These are phyloP conservation scores for Beta macrorhiza DNA, from an alignment of 179 eudicot genomes.

Conservation along the genomic window DNA sequence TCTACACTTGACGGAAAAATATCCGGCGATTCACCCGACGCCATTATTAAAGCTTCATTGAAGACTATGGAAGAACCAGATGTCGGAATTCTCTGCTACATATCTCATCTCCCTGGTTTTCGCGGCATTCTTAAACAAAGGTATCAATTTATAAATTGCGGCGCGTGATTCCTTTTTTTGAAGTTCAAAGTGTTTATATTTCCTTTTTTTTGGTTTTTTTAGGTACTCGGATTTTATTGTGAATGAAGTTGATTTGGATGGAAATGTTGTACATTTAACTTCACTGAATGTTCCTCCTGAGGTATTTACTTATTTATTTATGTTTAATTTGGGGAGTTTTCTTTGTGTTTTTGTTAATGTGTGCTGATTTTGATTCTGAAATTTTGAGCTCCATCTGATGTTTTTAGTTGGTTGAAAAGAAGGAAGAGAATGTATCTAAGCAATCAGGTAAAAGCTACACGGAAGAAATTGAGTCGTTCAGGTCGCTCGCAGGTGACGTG, in stretches of 20 bases:
- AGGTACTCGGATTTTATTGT: slow-evolving; percentile 98
- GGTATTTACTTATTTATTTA: slow-evolving; percentile 35
- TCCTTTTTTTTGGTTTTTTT: not conserved
- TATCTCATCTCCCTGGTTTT: slow-evolving; percentile 85
- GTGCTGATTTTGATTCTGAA: not conserved
- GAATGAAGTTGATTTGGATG: slow-evolving; percentile 92
- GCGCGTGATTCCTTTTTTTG: not conserved
- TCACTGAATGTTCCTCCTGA: slow-evolving; percentile 61
- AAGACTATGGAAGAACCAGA: slow-evolving; percentile 60
- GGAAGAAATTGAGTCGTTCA: slow-evolving; percentile 68
- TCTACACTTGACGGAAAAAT: slow-evolving; percentile 17
- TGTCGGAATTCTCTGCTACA: slow-evolving; percentile 82
- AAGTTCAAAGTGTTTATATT: not conserved
- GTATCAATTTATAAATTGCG: slow-evolving; percentile 21
- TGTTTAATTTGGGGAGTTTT: not conserved
- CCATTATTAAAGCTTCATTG: slow-evolving; percentile 8
- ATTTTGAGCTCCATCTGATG: not conserved
- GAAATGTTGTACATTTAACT: slow-evolving; percentile 80
- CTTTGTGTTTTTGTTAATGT: not conserved
- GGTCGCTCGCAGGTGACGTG: slow-evolving; percentile 65
- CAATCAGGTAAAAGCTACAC: slow-evolving; percentile 47
- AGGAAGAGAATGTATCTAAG: slow-evolving; percentile 44
- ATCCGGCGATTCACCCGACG: not conserved
- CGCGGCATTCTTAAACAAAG: slow-evolving; percentile 92
- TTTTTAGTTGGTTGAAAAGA: slow-evolving; percentile 60